Evolutionary conservation across 1,284 basidiomycete species (phyloP).

Genomic region (Crocinoboletus sp.): DNA sequence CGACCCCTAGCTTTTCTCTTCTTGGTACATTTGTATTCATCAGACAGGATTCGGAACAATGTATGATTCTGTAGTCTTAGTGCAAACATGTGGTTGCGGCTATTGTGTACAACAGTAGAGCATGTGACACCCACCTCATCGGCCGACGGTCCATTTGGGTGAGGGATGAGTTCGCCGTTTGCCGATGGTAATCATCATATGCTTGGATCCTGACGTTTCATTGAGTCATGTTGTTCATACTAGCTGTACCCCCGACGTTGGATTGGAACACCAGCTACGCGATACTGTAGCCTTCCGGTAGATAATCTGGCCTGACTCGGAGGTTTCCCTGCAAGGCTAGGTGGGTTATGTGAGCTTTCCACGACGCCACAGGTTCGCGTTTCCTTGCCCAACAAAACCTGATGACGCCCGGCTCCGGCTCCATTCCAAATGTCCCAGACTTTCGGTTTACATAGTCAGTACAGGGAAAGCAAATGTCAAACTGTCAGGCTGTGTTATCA

Average conservation of each 20-base stretch:
- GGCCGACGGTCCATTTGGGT: neutral
- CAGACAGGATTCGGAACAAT: slow-evolving; percentile 23
- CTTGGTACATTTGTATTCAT: slow-evolving; percentile 26
- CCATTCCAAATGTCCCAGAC: neutral
- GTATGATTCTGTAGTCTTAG: slow-evolving; percentile 19
- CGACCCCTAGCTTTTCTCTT: slow-evolving; percentile 14
- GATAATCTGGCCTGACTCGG: too few species aligned
- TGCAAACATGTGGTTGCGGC: neutral
- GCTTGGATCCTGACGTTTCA: too few species aligned
- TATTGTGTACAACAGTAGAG: neutral
- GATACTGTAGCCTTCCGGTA: too few species aligned
- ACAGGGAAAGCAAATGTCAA: neutral
- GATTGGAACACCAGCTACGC: neutral
- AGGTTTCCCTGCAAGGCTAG: neutral
- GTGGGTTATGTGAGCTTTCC: slow-evolving; percentile 7
- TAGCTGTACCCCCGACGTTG: neutral
- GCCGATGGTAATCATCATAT: slow-evolving; percentile 1
- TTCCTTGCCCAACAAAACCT: neutral
- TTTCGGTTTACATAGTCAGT: neutral
- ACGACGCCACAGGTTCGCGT: slow-evolving; percentile 24
- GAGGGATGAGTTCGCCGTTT: neutral
- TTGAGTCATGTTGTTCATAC: neutral
- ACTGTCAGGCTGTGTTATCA: slow-evolving; percentile 3
- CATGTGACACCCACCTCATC: neutral
- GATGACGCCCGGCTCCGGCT: neutral